Conservation (phyloP, 176 grass and related monocot genomes). For the Aegilops sharonensis region DNA sequence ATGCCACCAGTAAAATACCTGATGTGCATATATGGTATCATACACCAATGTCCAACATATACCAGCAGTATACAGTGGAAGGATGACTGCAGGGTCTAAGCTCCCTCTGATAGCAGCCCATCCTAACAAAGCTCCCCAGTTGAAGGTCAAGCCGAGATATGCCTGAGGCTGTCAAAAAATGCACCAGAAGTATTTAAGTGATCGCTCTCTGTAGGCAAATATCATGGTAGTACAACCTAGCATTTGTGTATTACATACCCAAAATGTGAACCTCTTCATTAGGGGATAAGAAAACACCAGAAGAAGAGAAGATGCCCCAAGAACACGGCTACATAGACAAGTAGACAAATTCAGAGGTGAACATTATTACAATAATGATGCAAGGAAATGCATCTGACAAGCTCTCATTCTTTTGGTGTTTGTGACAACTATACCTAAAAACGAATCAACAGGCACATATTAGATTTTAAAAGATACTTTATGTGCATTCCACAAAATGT, state of each 20-base stretch:
- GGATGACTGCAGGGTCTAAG: slow-evolving; percentile 58
- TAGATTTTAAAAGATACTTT: not conserved
- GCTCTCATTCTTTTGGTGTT: not conserved
- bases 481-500: not conserved
- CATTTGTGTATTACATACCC: slow-evolving; percentile 41
- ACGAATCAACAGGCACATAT: not conserved
- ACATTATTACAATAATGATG: not conserved
- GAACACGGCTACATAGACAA: slow-evolving; percentile 57
- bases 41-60: slow-evolving; percentile 96
- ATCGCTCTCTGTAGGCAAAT: not conserved
- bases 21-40: slow-evolving; percentile 92
- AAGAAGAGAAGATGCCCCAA: slow-evolving; percentile 77
- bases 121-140: slow-evolving; percentile 94
- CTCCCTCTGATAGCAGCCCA: slow-evolving; percentile 80
- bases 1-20: slow-evolving; percentile 34
- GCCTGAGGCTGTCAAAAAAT: slow-evolving; percentile 71
- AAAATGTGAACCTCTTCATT: slow-evolving; percentile 94
- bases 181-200: not conserved
- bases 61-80: slow-evolving; percentile 77
- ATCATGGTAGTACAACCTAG: not conserved
- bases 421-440: not conserved
- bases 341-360: not conserved
- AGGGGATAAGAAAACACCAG: slow-evolving; percentile 89
- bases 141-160: slow-evolving; percentile 84
- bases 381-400: not conserved